phyloP scores from a whole-genome alignment of 176 grass and related monocot species.

The Musa beccarii region DNA sequence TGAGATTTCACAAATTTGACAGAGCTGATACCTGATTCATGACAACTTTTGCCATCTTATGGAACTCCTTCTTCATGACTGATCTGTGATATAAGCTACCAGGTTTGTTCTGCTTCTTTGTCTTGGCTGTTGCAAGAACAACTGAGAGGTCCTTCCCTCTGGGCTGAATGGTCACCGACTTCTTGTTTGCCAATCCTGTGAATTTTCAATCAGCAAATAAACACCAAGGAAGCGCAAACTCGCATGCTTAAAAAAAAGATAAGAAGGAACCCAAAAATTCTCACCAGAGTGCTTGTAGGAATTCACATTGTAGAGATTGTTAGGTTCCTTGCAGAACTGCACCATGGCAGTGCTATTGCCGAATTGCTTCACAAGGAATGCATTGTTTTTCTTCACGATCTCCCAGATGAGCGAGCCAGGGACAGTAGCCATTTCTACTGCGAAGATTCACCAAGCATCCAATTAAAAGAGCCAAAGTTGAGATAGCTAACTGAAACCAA shows the following conservation, averaged over 20 bases:
- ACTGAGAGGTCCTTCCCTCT: conserved; percentile 39
- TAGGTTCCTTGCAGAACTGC: conserved; percentile 93
- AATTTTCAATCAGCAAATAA: background rate
- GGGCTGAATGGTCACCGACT: conserved; percentile 49
- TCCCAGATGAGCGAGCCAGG: conserved; percentile 78
- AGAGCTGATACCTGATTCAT: conserved; percentile 61
- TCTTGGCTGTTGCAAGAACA: conserved; percentile 50
- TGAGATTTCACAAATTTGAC: background rate
- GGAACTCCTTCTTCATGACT: conserved; percentile 74
- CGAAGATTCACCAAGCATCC: background rate
- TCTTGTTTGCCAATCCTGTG: conserved; percentile 77
- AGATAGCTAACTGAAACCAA: too few relatives aligned
- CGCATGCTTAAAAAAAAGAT: background rate
- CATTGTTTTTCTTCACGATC: conserved; percentile 87
- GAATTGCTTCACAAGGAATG: conserved; percentile 81
- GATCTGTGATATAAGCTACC: conserved; percentile 32
- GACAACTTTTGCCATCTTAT: conserved; percentile 76
- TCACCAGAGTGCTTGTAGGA: conserved; percentile 94
- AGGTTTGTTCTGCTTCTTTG: conserved; percentile 69
- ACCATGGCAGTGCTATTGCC: conserved; percentile 79
- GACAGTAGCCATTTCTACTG: conserved; percentile 54
- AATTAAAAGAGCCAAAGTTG: background rate
- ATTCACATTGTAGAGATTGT: conserved; percentile 88
- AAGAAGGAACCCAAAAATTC: background rate
- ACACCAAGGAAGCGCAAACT: background rate